phyloP scores from a whole-genome alignment of 495 filamentous ascomycete species.

The Podospora appendiculata region DNA sequence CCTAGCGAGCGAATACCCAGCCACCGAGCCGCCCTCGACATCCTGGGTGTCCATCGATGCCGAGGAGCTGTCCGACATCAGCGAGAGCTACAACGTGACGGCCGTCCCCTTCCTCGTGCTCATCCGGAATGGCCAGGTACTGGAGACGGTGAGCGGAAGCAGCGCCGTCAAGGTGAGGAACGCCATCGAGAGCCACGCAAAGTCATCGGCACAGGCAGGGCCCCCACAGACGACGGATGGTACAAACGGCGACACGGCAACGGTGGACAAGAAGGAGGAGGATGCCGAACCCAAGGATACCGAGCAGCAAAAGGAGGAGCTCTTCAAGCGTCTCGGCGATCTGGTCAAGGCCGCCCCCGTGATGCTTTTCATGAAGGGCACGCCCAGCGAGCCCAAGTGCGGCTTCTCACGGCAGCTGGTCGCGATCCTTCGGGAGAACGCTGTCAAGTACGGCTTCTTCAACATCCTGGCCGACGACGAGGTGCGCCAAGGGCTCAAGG shows the following conservation, averaged over 20 bases:
- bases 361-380: conserved; percentile 96
- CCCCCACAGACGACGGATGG: conserved; percentile 14
- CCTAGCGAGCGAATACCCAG: conserved; percentile 74
- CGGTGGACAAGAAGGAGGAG: conserved; percentile 5
- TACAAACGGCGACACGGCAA: conserved; percentile 21
- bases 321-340: conserved; percentile 65
- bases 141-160: conserved; percentile 80
- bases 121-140: conserved; percentile 55
- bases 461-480: conserved; percentile 98
- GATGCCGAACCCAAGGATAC: conserved; percentile 28
- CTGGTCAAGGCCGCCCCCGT: conserved; percentile 92
- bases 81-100: conserved; percentile 83
- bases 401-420: conserved; percentile 91
- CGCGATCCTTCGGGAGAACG: conserved; percentile 71
- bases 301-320: conserved; percentile 64
- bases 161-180: conserved; percentile 74
- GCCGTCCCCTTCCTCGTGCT: conserved; percentile 90
- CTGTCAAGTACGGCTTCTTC: conserved; percentile 96
- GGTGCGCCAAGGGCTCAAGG: conserved; percentile 90
- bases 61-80: conserved; percentile 80
- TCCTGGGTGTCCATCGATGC: conserved; percentile 85
- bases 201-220: conserved; percentile 10
- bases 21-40: conserved; percentile 53
- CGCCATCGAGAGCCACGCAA: conserved; percentile 75
- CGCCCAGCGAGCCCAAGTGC: conserved; percentile 84